Conservation (phyloP, 2,329 filamentous ascomycete species). For the Exophiala phaeomuriformis region DNA sequence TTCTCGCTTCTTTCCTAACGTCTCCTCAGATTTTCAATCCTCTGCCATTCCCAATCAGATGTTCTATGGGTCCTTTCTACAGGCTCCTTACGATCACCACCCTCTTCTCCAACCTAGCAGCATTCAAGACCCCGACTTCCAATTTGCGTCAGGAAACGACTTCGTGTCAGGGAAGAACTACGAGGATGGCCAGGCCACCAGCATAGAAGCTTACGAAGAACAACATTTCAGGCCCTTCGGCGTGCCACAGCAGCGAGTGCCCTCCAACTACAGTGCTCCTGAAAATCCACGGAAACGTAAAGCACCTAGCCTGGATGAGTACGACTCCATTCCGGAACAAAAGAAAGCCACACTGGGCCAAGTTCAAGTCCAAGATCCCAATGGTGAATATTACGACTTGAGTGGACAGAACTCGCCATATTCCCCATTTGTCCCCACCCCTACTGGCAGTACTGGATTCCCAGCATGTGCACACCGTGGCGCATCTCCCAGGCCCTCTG, state of each 20-base stretch:
- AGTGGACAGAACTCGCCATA: slow-evolving; percentile 42
- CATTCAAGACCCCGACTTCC: slow-evolving; percentile 14
- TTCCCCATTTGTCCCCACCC: slow-evolving; percentile 46
- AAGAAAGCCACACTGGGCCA: slow-evolving; percentile 45
- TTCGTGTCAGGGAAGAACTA: slow-evolving; percentile 12
- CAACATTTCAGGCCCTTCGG: slow-evolving; percentile 6
- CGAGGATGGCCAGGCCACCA: slow-evolving; percentile 2
- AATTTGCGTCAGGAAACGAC: slow-evolving; percentile 8
- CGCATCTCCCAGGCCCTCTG: slow-evolving; percentile 37
- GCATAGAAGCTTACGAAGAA: slow-evolving; percentile 4
- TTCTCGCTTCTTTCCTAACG: not conserved
- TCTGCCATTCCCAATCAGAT: slow-evolving; percentile 14
- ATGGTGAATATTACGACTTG: slow-evolving; percentile 47
- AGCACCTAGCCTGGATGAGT: slow-evolving; percentile 39
- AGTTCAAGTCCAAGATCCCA: slow-evolving; percentile 40
- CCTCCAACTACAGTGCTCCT: slow-evolving; percentile 11
- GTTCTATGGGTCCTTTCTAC: slow-evolving; percentile 34
- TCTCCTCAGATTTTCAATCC: slow-evolving; percentile 6
- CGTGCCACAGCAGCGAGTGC: slow-evolving; percentile 9
- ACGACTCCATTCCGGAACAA: slow-evolving; percentile 40
- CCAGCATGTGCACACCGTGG: slow-evolving; percentile 34
- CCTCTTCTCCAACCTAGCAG: slow-evolving; percentile 21
- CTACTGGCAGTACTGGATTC: slow-evolving; percentile 37
- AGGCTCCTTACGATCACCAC: slow-evolving; percentile 17
- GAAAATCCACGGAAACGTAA: slow-evolving; percentile 18